These are phyloP conservation scores for Leccinellum rugosiceps DNA, from an alignment of 768 basidiomycete genomes.

Conservation along the genomic window DNA sequence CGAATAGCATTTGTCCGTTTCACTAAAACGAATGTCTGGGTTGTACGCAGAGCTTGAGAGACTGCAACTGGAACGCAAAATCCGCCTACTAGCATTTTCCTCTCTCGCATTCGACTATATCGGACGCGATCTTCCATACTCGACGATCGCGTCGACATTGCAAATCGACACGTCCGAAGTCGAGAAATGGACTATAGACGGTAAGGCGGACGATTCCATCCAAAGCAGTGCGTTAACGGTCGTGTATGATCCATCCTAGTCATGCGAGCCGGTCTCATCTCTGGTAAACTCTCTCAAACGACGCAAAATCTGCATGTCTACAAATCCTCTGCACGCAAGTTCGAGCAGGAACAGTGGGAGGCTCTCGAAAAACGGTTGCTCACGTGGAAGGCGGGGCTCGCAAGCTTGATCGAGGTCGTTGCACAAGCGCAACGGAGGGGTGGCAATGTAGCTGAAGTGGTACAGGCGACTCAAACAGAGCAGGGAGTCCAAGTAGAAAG, in stretches of 20 bases:
- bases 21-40: neutral
- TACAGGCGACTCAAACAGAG: conserved; percentile 22
- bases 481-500: conserved; percentile 23
- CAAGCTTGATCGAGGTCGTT: conserved; percentile 68
- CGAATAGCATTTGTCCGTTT: neutral
- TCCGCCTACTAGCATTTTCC: conserved; percentile 72
- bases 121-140: conserved; percentile 70
- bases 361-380: conserved; percentile 67
- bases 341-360: conserved; percentile 79
- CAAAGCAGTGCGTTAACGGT: neutral
- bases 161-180: conserved; percentile 65
- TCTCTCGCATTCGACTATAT: conserved; percentile 76
- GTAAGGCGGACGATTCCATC: conserved; percentile 36
- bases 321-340: conserved; percentile 70
- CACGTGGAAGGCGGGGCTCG: conserved; percentile 75
- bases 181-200: conserved; percentile 86
- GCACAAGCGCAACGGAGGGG: conserved; percentile 48
- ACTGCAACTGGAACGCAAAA: conserved; percentile 68
- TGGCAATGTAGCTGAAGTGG: conserved; percentile 16
- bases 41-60: conserved; percentile 48
- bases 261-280: conserved; percentile 74
- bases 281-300: conserved; percentile 82
- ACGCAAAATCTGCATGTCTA: conserved; percentile 69
- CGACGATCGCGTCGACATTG: conserved; percentile 62
- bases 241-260: conserved; percentile 39